Evolutionary conservation across 495 filamentous ascomycete genomes (phyloP), one percentile per base, ranked within the genome.

Genomic region (Aspergillus coremiiformis): DNA sequence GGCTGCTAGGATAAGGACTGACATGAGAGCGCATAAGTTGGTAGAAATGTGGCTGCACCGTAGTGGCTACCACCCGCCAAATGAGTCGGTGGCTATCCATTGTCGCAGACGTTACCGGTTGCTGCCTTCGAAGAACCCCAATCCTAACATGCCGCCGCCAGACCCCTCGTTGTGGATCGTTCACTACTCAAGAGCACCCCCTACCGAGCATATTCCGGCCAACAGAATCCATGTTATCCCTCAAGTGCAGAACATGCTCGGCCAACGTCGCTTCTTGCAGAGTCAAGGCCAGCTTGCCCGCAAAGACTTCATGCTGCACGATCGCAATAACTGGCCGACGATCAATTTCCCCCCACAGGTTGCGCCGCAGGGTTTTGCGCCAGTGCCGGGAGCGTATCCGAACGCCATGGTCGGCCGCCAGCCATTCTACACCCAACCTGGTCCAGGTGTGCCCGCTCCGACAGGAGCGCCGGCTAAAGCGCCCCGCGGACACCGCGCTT

Each of bases 221-320:
- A 77, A 76, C 19, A 71, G 79, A 22, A 81, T 95, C 17, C 84
- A 78, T 1, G 58, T 82, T 11, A 61, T 75, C 19, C 78, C 78
- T 5, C 79, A 78, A 29, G 72, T 82, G 8, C 84, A 87, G 44
- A 61, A 64, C 23, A 76, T 78, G n/a, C 70, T 90, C 58, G 67
- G 71, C 14, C 76, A 84, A 45, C 82, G 91, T 15, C 72, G 72
- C 21, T 84, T 82, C 57, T 73, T 96, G 7, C 84, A 93, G 58
- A 75, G 72, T 29, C 82, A 86, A 55, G 92, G 93, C 22, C 87
- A 89, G 60, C 81, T 96, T 27, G 78, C 82, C 37, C 85, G 87
- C 51, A 96, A 95, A 59, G 90, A 96, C 57, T 98, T 98, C 63
- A 90, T 96, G 79, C 78, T 98, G 20, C 80, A 84, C 35, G 93